Conservation (phyloP, 768 basidiomycete species). For the Lactarius sanguifluus region DNA sequence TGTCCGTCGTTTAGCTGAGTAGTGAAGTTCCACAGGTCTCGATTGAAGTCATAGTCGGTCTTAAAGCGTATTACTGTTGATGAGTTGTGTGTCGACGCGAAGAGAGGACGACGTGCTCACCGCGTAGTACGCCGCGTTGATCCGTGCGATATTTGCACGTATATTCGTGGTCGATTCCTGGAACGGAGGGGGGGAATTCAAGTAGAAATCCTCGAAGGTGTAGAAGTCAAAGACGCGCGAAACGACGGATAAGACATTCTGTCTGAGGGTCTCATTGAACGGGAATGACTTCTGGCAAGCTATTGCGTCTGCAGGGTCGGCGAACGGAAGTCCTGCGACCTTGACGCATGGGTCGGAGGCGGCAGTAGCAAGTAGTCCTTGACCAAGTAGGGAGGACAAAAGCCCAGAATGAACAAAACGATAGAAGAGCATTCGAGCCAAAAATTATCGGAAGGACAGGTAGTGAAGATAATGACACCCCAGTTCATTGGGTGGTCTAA, state of each 20-base stretch:
- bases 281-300: conserved; percentile 43
- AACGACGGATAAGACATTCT: conserved; percentile 39
- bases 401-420: not conserved
- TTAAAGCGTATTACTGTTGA: conserved; percentile 29
- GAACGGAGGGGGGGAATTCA: conserved; percentile 40
- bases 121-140: conserved; percentile 46
- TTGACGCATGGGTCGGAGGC: conserved; percentile 37
- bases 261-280: conserved; percentile 41
- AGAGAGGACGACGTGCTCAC: conserved; percentile 34
- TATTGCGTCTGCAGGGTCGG: conserved; percentile 52
- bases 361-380: not conserved
- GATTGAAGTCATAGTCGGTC: conserved; percentile 69
- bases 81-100: too few species aligned
- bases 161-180: conserved; percentile 50
- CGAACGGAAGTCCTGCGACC: conserved; percentile 44
- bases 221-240: conserved; percentile 41
- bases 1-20: conserved; percentile 64
- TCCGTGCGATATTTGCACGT: conserved; percentile 46
- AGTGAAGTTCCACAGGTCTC: conserved; percentile 55
- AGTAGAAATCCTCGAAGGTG: conserved; percentile 43
- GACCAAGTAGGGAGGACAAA: not conserved
- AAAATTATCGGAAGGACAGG: not conserved
- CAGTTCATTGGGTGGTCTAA: too few species aligned
- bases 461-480: too few species aligned
- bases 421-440: not conserved